Evolutionary conservation across 1,284 basidiomycete genomes (phyloP).

Genomic region (Takashimella koratensis): DNA sequence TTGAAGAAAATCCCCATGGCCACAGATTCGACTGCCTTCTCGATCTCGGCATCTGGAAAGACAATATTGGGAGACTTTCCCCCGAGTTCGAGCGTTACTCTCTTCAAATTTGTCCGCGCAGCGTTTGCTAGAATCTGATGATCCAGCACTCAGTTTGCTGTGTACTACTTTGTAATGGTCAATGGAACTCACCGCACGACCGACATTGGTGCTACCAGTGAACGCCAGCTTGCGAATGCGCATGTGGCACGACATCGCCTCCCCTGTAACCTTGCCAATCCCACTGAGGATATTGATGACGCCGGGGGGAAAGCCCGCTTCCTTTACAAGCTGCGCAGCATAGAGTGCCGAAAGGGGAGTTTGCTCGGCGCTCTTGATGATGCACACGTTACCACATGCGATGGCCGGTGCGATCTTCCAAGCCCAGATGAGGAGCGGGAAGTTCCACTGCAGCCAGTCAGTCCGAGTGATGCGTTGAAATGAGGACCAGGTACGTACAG

Average conservation of each 20-base stretch:
- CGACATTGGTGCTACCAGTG: not conserved
- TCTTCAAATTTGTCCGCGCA: not conserved
- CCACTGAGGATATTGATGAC: no score
- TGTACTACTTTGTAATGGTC: no score
- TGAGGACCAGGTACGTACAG: no score
- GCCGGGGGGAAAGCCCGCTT: no score
- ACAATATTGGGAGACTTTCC: slow-evolving; percentile 31
- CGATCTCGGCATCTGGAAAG: not conserved
- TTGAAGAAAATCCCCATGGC: slow-evolving; percentile 2
- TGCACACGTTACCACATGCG: slow-evolving; percentile 54
- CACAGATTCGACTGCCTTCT: not conserved
- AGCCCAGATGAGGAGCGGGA: slow-evolving; percentile 80
- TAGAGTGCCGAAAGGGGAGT: slow-evolving; percentile 79
- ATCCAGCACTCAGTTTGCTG: not conserved
- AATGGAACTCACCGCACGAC: not conserved
- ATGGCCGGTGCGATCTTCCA: slow-evolving; percentile 89
- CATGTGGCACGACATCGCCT: slow-evolving; percentile 62
- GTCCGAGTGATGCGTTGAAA: not conserved
- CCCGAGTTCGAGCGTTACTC: slow-evolving; percentile 52
- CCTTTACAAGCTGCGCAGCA: no score
- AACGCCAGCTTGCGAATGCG: slow-evolving; percentile 79
- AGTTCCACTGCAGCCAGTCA: slow-evolving; percentile 60
- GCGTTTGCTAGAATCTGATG: not conserved
- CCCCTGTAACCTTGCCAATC: no score
- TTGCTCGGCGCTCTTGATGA: slow-evolving; percentile 57